Base-by-base conservation (phyloP, 106 monocot genomes). In the Narthecium ossifragum region DNA sequence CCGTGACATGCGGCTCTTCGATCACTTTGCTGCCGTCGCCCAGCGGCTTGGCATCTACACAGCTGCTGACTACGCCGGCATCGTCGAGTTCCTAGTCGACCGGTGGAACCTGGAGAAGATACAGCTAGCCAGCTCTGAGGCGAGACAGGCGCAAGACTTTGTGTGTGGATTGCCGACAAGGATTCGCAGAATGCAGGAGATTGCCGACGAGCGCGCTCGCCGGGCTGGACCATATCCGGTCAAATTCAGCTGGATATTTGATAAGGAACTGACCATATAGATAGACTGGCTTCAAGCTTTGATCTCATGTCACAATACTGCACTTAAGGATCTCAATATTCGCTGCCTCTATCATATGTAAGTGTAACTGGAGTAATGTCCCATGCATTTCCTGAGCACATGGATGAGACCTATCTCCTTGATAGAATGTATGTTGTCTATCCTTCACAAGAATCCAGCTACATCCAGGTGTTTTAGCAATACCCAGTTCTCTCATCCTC, bases 171-270 rank as follows among this genome's bases (percentile, higher is more conserved):
- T 90, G 32, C 57, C 70, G 14, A 26, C n/a, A 50, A 75, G 78
- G 78, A 72, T 81, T 31, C 46, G 78, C 61, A 75, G 55, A 64
- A 31, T 79, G 47, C 71, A 75, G 53, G 90, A 90, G 62, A 57
- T 74, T 38, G 74, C 75, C 1, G 76, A 81, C 22, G 81, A 78
- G 0, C 55, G 67, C 36, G 78, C 46, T 7, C 53, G 22, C 11
- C 29, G 22, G 49, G 61, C 25, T 41, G 70, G 57, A 11, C 51
- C 27, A 26, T 37, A 18, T 8, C 25, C 15, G n/a, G 83, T 78
- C 23, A 54, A 34, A 45, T 83, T 92, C 43, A 92, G 91, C 58
- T 92, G 86, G 91, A 58, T 92, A 28, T 92, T 86, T 25, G 77
- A 80, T 46, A 68, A 64, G 61, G 75, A 78, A 30, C 49, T 87